Conservation (phyloP, 2,329 filamentous ascomycete species). For the Hypoxylon sp. region DNA sequence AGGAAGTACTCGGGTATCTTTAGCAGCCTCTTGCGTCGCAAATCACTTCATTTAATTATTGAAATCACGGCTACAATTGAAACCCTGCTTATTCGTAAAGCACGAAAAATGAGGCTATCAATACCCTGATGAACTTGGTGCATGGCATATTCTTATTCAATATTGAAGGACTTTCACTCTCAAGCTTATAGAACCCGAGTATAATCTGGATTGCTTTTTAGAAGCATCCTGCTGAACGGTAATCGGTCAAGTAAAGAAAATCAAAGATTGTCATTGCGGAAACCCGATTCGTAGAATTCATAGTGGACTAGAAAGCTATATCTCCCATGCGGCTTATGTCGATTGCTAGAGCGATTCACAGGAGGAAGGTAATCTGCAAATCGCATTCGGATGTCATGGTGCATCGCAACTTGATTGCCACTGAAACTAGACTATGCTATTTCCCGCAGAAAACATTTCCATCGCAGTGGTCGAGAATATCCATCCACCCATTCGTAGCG, state of each 20-base stretch:
- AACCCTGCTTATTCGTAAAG: not conserved
- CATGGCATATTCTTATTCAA: not conserved
- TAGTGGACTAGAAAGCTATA: slow-evolving; percentile 1
- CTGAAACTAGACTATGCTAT: slow-evolving; percentile 45
- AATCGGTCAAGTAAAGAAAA: not conserved
- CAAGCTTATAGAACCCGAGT: not conserved
- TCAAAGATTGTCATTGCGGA: not conserved
- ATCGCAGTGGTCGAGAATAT: slow-evolving; percentile 41
- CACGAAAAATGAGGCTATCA: not conserved
- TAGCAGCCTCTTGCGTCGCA: not conserved
- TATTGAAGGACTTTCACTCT: not conserved
- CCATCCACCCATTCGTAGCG: slow-evolving; percentile 43
- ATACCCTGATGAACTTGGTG: not conserved
- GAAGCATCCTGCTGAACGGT: not conserved
- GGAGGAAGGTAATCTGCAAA: not conserved
- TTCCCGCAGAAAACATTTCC: slow-evolving; percentile 36
- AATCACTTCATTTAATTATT: not conserved
- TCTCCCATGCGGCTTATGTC: not conserved
- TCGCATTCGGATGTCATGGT: slow-evolving; percentile 30
- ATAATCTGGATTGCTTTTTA: not conserved
- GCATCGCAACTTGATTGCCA: slow-evolving; percentile 45
- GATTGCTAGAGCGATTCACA: slow-evolving; percentile 4
- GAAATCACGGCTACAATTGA: not conserved
- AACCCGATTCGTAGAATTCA: slow-evolving; percentile 1
- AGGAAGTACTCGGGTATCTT: slow-evolving; percentile 27